Evolutionary conservation across 306 rosid species (phyloP), one percentile per base, ranked within the genome.

Genomic region (Prunus mume): DNA sequence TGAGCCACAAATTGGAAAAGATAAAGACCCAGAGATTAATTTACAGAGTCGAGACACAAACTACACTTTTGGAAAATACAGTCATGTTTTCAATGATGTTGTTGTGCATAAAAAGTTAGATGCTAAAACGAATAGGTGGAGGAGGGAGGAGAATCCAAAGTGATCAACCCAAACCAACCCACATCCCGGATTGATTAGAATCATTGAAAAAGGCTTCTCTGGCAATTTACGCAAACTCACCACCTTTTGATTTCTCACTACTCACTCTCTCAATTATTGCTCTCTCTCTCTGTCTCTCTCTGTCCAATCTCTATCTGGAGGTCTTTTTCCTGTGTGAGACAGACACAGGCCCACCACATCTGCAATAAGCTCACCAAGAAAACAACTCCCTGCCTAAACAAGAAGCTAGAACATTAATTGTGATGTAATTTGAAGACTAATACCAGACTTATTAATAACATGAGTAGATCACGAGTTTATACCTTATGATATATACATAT

Each of bases 141-240:
- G 38, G 54, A 49, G 12, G 71, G 71, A 62, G 57, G 62, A 57
- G 76, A 78, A 78, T 78, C 74, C 80, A 78, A 85, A 19, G 71
- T 65, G 38, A 20, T 71, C 49, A 18, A 34, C 14, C 65, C 46
- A n/a, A 34, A 1, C 38, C 34, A 58, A 27, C 51, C 32, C 32
- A 12, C 7, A 66, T 4, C 22, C 14, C 28, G 22, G 60, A 34
- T 79, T 41, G 76, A 69, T 45, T 49, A 47, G 79, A 80, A 85
- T 82, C 72, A 74, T 76, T 81, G 14, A 73, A 81, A 88, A 88
- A 77, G 86, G 78, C 78, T 32, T 62, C 30, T 83, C 87, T 82
- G 80, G 83, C 87, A 78, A 82, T 58, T 79, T 78, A 81, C 70
- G 84, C 79, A 69, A 64, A 66, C 38, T 38, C 43, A 1, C 43